These are phyloP conservation scores for Fusarium poae DNA, from an alignment of 2,329 filamentous ascomycete genomes.

Conservation along the genomic window DNA sequence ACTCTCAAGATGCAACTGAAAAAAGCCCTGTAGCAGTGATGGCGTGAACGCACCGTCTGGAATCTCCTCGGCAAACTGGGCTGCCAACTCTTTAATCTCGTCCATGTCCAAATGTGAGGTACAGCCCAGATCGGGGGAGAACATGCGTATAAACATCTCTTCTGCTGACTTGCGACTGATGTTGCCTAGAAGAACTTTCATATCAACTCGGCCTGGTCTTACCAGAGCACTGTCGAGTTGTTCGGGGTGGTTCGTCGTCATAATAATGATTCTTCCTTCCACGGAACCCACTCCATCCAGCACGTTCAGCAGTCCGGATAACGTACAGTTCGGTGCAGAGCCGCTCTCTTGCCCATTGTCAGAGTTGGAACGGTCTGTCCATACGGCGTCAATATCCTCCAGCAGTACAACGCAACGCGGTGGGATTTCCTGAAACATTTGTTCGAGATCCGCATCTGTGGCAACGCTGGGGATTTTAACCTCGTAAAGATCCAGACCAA, in stretches of 20 bases:
- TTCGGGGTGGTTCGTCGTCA: conserved; percentile 78
- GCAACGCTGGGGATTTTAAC: conserved; percentile 64
- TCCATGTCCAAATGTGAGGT: conserved; percentile 44
- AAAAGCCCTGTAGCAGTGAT: conserved; percentile 63
- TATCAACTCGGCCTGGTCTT: conserved; percentile 75
- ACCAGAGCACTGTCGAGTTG: conserved; percentile 74
- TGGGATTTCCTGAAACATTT: conserved; percentile 67
- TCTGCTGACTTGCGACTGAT: conserved; percentile 60
- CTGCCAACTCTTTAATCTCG: conserved; percentile 61
- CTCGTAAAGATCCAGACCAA: conserved; percentile 64
- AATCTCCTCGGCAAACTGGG: conserved; percentile 67
- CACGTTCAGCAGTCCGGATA: conserved; percentile 77
- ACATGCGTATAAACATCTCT: conserved; percentile 64
- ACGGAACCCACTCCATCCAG: conserved; percentile 77
- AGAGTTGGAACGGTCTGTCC: conserved; percentile 46
- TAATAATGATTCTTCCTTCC: conserved; percentile 78
- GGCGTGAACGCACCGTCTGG: conserved; percentile 62
- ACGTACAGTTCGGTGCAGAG: conserved; percentile 56
- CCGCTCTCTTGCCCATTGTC: conserved; percentile 39
- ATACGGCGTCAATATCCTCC: conserved; percentile 66
- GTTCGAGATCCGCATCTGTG: conserved; percentile 63
- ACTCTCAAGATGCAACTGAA: conserved; percentile 59
- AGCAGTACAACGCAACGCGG: conserved; percentile 66
- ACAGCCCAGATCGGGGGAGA: conserved; percentile 52
- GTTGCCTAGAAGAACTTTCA: conserved; percentile 69